Evolutionary conservation across 768 basidiomycete genomes (phyloP).

Genomic region (Calocybe indica): DNA sequence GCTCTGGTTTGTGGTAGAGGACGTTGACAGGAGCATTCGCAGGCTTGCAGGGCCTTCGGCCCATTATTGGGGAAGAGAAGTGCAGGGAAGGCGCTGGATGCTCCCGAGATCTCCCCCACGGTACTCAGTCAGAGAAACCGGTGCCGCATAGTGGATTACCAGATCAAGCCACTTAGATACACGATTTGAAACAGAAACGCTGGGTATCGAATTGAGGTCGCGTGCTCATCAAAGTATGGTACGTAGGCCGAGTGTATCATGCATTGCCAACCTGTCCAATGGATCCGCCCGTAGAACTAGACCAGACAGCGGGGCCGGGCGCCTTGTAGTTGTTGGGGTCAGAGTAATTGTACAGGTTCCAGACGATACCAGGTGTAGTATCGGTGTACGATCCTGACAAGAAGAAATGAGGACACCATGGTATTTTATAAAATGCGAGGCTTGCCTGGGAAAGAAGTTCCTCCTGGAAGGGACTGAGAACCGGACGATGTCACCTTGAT

Average conservation of each 20-base stretch:
- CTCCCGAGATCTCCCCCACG: not conserved
- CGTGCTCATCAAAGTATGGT: not conserved
- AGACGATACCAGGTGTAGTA: conserved; percentile 26
- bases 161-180: too few species aligned
- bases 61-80: not conserved
- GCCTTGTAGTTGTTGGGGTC: conserved; percentile 18
- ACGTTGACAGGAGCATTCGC: not conserved
- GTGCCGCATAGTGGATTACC: not conserved
- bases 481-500: conserved; percentile 31
- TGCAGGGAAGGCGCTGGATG: not conserved
- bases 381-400: conserved; percentile 18
- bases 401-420: not conserved
- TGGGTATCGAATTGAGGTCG: not conserved
- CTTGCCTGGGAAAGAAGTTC: conserved; percentile 22
- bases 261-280: conserved; percentile 14
- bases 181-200: too few species aligned
- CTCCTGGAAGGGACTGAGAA: conserved; percentile 18
- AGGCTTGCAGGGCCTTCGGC: not conserved
- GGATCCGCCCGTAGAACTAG: conserved; percentile 20
- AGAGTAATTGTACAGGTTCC: conserved; percentile 20
- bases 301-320: conserved; percentile 27
- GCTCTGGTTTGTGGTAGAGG: too few species aligned
- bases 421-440: not conserved
- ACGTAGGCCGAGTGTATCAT: not conserved
- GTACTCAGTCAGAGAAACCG: not conserved